phyloP scores from a whole-genome alignment of 176 grass and related monocot genomes.

The Chloris gayana region DNA sequence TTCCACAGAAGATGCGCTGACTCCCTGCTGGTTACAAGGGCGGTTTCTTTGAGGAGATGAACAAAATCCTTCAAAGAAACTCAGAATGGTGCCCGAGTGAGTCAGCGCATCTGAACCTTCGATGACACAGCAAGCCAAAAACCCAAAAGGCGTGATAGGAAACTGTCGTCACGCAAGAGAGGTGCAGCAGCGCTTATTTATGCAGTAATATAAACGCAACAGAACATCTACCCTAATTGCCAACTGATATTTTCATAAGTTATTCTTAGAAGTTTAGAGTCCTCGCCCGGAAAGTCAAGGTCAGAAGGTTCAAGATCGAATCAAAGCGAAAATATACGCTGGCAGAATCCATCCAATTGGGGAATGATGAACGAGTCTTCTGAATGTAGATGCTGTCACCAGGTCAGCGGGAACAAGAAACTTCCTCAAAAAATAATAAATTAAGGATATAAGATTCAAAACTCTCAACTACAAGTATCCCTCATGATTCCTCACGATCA shows the following conservation, averaged over 20 bases:
- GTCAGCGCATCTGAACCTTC: too few species aligned
- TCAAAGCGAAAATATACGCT: background rate
- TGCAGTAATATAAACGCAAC: too few species aligned
- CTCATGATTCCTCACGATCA: background rate
- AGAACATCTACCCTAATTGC: too few species aligned
- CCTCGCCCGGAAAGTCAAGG: background rate
- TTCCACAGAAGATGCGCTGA: background rate
- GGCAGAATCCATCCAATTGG: background rate
- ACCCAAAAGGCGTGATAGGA: too few species aligned
- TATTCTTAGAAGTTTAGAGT: too few species aligned
- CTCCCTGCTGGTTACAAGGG: background rate
- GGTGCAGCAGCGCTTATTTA: too few species aligned
- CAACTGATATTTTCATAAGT: too few species aligned
- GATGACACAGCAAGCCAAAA: too few species aligned
- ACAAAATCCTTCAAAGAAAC: background rate
- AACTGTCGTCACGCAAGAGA: too few species aligned
- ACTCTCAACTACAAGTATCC: slow-evolving; percentile 22
- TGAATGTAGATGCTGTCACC: background rate
- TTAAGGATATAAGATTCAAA: slow-evolving; percentile 12
- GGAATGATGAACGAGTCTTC: background rate
- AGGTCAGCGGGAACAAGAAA: background rate
- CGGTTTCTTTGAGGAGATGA: background rate
- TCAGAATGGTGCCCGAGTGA: background rate
- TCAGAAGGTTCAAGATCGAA: background rate
- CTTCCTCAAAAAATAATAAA: slow-evolving; percentile 17